phyloP scores from a whole-genome alignment of 202 grass and related monocot genomes.

The Brachypodium distachyon region DNA sequence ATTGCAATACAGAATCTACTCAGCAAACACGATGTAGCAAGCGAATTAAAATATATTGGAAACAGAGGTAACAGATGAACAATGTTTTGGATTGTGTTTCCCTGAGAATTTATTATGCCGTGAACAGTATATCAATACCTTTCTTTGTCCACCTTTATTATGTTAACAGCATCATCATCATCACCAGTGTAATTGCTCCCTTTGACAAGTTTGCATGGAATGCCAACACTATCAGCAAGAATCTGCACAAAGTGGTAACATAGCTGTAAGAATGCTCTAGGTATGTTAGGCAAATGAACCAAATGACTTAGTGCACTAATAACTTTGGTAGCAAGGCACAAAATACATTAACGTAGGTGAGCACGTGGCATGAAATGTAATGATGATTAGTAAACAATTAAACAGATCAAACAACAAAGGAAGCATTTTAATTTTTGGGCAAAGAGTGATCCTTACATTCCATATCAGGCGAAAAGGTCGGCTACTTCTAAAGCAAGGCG shows the following conservation, averaged over 20 bases:
- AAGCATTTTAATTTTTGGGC: not conserved
- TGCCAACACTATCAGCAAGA: constrained; percentile 86
- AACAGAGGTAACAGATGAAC: constrained; percentile 7
- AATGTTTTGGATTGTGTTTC: constrained; percentile 8
- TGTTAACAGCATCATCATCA: constrained; percentile 93
- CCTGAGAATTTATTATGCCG: not conserved
- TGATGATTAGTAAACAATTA: not conserved
- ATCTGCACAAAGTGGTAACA: constrained; percentile 49
- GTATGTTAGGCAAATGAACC: constrained; percentile 3
- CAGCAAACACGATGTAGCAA: constrained; percentile 26
- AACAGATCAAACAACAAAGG: not conserved
- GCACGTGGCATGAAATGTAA: not conserved
- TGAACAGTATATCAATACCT: constrained; percentile 50
- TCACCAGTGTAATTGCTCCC: constrained; percentile 97
- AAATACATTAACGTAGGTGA: not conserved
- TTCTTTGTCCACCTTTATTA: constrained; percentile 89
- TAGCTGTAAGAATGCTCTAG: not conserved
- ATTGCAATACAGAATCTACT: constrained; percentile 21
- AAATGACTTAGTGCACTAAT: not conserved
- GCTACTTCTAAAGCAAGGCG: not conserved
- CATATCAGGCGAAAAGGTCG: not conserved
- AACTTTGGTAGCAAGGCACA: not conserved
- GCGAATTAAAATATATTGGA: not conserved
- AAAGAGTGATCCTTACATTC: not conserved
- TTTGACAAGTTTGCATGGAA: constrained; percentile 97